Evolutionary conservation across 2,329 filamentous ascomycete genomes (phyloP).

Genomic region (Monosporascus ibericus): DNA sequence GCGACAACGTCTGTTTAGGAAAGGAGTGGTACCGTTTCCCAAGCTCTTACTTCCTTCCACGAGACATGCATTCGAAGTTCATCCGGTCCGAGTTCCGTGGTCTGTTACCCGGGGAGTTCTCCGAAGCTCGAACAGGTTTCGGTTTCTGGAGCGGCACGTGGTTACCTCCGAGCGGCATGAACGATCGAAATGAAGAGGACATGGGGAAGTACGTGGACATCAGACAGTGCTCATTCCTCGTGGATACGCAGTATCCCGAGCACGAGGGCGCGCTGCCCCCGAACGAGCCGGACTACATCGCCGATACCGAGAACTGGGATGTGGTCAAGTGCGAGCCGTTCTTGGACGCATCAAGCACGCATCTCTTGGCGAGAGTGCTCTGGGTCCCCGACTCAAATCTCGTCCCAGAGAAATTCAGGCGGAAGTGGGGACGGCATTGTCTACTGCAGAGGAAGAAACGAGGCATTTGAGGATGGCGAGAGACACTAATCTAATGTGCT

Average conservation of each 20-base stretch:
- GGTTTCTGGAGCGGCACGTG: constrained; percentile 80
- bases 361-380: constrained; percentile 66
- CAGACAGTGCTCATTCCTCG: constrained; percentile 70
- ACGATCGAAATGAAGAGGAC: constrained; percentile 86
- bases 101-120: constrained; percentile 84
- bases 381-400: constrained; percentile 72
- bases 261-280: constrained; percentile 45
- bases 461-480: no score
- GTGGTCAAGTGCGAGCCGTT: constrained; percentile 69
- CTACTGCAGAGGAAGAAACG: constrained; percentile 56
- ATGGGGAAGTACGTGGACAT: constrained; percentile 78
- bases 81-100: constrained; percentile 86
- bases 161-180: constrained; percentile 77
- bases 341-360: constrained; percentile 71
- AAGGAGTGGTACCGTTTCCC: constrained; percentile 99
- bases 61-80: constrained; percentile 81
- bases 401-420: constrained; percentile 61
- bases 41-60: constrained; percentile 82
- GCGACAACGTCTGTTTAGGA: constrained; percentile 76
- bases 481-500: no score
- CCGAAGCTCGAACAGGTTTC: constrained; percentile 62
- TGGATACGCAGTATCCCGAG: constrained; percentile 76
- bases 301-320: constrained; percentile 72
- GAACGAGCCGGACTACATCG: constrained; percentile 74
- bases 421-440: constrained; percentile 87